Percentiles rank a stretch among this genome's conserved stretches.
phyloP scores from a whole-genome alignment of 169 alveolate species.

The Eimeria tenella region DNA sequence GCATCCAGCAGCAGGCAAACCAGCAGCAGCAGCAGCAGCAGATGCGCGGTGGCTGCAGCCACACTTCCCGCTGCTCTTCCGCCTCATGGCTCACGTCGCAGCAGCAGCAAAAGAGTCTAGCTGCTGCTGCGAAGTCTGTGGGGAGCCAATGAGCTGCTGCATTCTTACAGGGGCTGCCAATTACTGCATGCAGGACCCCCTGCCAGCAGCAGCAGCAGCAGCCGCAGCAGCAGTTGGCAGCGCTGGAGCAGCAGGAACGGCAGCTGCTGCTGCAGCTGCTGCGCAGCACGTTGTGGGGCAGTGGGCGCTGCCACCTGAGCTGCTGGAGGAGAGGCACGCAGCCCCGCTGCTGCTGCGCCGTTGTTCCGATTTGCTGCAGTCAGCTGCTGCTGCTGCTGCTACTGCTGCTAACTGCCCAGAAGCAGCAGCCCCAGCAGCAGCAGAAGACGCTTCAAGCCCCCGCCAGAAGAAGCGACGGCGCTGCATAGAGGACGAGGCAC shows the following conservation, averaged over 20 bases:
- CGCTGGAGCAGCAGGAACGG: neutral
- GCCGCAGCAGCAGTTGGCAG: neutral
- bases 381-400: conserved; percentile 13
- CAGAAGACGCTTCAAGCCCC: neutral
- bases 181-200: conserved; percentile 20
- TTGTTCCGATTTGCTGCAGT: neutral
- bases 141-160: neutral
- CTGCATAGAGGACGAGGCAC: neutral
- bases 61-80: conserved; percentile 33
- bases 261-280: neutral
- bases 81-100: neutral
- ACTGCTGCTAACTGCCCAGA: neutral
- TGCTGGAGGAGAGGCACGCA: conserved; percentile 17
- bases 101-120: neutral
- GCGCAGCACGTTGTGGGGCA: neutral
- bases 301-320: conserved; percentile 15
- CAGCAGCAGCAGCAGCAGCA: neutral
- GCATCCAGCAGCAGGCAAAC: neutral
- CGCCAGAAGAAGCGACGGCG: conserved; percentile 6
- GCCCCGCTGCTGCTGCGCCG: conserved; percentile 31
- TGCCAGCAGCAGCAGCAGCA: conserved; percentile 31
- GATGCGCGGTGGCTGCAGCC: neutral
- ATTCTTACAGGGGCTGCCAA: neutral
- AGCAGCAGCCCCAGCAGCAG: conserved; percentile 52
- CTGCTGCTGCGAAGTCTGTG: neutral